phyloP scores from a whole-genome alignment of 768 basidiomycete species.

The Boletus rufocinnamomeus region DNA sequence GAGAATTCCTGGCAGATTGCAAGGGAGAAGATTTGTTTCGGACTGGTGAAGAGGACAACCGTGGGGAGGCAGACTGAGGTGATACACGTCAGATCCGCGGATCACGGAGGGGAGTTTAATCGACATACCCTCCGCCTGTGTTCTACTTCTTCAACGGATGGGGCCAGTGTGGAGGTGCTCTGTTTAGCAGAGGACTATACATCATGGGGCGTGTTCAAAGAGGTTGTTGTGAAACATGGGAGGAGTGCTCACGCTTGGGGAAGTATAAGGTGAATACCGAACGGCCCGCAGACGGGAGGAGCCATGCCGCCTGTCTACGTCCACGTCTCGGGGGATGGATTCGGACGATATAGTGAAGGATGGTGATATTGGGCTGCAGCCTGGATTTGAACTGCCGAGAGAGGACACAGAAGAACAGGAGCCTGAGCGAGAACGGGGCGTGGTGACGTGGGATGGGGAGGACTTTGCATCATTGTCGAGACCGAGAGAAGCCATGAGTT shows the following conservation, averaged over 20 bases:
- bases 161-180: constrained; percentile 42
- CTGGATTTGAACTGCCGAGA: constrained; percentile 39
- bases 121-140: constrained; percentile 37
- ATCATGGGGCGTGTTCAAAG: not conserved
- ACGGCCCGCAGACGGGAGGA: constrained; percentile 30
- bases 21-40: constrained; percentile 46
- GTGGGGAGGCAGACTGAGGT: constrained; percentile 38
- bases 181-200: constrained; percentile 45
- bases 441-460: constrained; percentile 31
- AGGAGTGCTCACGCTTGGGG: constrained; percentile 28
- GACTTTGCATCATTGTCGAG: constrained; percentile 52
- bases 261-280: constrained; percentile 35
- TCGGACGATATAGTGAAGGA: constrained; percentile 38
- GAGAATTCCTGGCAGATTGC: constrained; percentile 49
- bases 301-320: constrained; percentile 31
- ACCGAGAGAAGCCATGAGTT: constrained; percentile 84
- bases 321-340: constrained; percentile 31
- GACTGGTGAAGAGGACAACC: constrained; percentile 43
- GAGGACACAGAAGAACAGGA: constrained; percentile 51
- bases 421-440: constrained; percentile 38
- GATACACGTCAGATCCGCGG: constrained; percentile 35
- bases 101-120: constrained; percentile 29
- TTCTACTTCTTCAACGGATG: constrained; percentile 29
- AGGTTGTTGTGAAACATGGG: not conserved
- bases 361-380: constrained; percentile 34